A percentile compares a stretch with the other conserved stretches of the same genome.
phyloP scores from a whole-genome alignment of 2,329 filamentous ascomycete genomes.

The Paracoccidioides brasiliensis region DNA sequence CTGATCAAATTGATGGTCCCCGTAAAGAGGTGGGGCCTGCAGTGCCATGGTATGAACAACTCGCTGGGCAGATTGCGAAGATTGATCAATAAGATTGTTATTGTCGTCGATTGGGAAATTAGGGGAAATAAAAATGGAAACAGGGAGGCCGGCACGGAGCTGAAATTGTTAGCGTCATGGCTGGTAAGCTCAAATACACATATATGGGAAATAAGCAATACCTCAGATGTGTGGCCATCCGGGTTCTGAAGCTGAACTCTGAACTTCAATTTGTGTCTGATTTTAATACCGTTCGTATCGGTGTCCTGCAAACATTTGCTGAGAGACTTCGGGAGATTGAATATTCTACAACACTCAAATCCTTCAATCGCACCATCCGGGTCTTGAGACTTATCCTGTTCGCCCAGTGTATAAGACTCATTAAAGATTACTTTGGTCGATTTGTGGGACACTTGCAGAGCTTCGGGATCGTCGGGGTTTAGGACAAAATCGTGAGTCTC shows the following conservation, averaged over 20 bases:
- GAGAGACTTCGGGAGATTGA: constrained; percentile 67
- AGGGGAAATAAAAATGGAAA: constrained; percentile 91
- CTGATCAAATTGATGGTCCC: constrained; percentile 76
- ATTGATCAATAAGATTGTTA: constrained; percentile 59
- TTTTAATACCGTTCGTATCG: constrained; percentile 76
- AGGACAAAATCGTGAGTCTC: constrained; percentile 60
- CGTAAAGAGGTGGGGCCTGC: constrained; percentile 83
- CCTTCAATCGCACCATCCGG: constrained; percentile 48
- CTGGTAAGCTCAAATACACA: neutral
- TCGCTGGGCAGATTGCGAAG: constrained; percentile 37
- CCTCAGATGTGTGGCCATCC: constrained; percentile 86
- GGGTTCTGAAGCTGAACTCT: constrained; percentile 87
- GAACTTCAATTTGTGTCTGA: constrained; percentile 84
- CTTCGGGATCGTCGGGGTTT: constrained; percentile 34
- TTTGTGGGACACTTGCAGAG: constrained; percentile 40
- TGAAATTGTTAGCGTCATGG: constrained; percentile 21
- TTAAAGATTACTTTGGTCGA: constrained; percentile 51
- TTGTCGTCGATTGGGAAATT: constrained; percentile 80
- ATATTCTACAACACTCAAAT: constrained; percentile 44
- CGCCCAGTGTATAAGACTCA: constrained; percentile 56
- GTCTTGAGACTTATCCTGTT: constrained; percentile 44
- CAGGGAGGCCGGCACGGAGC: constrained; percentile 77
- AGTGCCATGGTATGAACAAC: constrained; percentile 44
- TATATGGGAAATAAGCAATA: constrained; percentile 19
- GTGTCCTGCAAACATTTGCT: constrained; percentile 80